Percentiles rank a stretch among this genome's conserved stretches.
Conservation (phyloP, 75 land plant genomes). For the Sequoiadendron giganteum region DNA sequence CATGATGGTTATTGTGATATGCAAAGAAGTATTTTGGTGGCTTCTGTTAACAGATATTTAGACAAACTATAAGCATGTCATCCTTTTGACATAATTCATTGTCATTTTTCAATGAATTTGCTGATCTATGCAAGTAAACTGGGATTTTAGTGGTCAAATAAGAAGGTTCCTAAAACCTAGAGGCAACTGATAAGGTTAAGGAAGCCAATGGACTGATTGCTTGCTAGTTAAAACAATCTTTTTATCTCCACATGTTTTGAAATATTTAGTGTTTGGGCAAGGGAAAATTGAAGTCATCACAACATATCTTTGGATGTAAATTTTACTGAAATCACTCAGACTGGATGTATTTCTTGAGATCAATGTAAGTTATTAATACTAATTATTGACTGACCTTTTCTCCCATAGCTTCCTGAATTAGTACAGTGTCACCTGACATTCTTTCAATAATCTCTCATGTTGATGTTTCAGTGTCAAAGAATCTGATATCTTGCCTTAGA, state of each 20-base stretch:
- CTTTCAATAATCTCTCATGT: slow-evolving; percentile 90
- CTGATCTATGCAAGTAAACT: not conserved
- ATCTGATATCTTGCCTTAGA: slow-evolving; percentile 76
- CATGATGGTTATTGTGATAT: not conserved
- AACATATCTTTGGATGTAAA: not conserved
- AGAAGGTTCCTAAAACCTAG: not conserved
- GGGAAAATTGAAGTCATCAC: not conserved
- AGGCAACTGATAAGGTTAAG: not conserved
- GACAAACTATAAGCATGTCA: not conserved
- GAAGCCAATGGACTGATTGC: not conserved
- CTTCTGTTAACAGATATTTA: not conserved
- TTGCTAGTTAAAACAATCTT: not conserved
- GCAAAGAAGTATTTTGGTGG: not conserved
- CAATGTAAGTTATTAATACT: not conserved
- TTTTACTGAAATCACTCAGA: not conserved
- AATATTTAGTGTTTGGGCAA: not conserved
- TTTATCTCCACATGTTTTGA: not conserved
- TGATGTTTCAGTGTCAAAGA: slow-evolving; percentile 78
- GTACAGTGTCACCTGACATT: slow-evolving; percentile 88
- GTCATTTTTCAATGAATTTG: not conserved
- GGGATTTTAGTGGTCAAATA: not conserved
- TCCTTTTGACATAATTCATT: not conserved
- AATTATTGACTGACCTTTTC: slow-evolving; percentile 65
- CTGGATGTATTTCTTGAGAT: not conserved
- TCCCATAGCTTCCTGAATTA: slow-evolving; percentile 94